phyloP scores from a whole-genome alignment of 73 alveolate genomes.

The Uronychia setigera region DNA sequence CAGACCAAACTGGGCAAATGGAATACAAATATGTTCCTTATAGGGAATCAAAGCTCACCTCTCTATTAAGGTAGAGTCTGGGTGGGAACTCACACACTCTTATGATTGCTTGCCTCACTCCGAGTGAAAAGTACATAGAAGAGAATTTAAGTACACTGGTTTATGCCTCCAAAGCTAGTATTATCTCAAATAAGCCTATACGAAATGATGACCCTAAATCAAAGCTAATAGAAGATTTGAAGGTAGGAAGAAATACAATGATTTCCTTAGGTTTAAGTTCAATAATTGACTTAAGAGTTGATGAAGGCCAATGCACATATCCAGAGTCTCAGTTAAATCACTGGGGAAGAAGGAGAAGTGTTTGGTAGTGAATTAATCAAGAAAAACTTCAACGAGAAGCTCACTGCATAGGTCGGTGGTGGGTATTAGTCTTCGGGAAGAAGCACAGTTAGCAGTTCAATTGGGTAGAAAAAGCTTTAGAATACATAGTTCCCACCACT shows the following conservation, averaged over 20 bases:
- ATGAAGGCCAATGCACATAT: slow-evolving; percentile 39
- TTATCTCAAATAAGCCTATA: slow-evolving; percentile 90
- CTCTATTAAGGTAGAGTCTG: slow-evolving; percentile 88
- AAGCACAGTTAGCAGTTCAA: not conserved
- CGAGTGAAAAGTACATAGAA: slow-evolving; percentile 85
- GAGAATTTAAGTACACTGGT: slow-evolving; percentile 92
- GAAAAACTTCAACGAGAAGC: not conserved
- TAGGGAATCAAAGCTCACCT: slow-evolving; percentile 95
- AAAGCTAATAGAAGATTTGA: slow-evolving; percentile 65
- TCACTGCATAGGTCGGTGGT: too few relatives aligned
- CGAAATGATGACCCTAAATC: slow-evolving; percentile 91
- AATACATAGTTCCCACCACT: not conserved
- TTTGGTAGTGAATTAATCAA: not conserved
- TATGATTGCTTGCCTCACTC: slow-evolving; percentile 97
- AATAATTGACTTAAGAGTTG: slow-evolving; percentile 18
- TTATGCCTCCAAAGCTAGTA: slow-evolving; percentile 95
- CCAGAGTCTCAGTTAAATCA: slow-evolving; percentile 1
- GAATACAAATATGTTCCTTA: slow-evolving; percentile 78
- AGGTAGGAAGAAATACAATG: slow-evolving; percentile 9
- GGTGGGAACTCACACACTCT: slow-evolving; percentile 97
- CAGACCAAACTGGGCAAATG: slow-evolving; percentile 62
- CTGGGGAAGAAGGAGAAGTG: not conserved
- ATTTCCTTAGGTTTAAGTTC: slow-evolving; percentile 18
- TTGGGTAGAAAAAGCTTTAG: not conserved
- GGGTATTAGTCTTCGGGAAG: not conserved